phyloP scores from a whole-genome alignment of 208 protist genomes.

The Trypanosoma avium region DNA sequence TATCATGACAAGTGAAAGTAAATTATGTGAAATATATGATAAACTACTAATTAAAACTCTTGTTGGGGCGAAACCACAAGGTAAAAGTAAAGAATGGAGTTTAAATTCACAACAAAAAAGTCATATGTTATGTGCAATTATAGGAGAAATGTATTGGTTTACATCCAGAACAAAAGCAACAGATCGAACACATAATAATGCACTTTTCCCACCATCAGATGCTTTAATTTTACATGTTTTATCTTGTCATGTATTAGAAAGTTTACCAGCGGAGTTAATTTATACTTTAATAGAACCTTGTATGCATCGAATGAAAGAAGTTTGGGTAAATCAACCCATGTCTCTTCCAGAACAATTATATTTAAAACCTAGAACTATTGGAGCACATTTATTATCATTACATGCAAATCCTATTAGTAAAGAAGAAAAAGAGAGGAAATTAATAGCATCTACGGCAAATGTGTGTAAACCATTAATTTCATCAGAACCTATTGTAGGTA shows the following conservation, averaged over 20 bases:
- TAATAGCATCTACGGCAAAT: background rate
- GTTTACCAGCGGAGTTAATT: constrained; percentile 76
- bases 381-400: constrained; percentile 41
- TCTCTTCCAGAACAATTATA: constrained; percentile 74
- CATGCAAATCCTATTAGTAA: constrained; percentile 15
- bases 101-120: constrained; percentile 13
- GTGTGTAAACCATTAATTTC: constrained; percentile 28
- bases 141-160: constrained; percentile 90
- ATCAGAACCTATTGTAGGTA: constrained; percentile 26
- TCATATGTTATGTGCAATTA: constrained; percentile 71
- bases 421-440: constrained; percentile 13
- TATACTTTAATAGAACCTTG: constrained; percentile 46
- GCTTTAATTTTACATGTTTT: constrained; percentile 87
- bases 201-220: constrained; percentile 87
- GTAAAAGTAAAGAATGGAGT: constrained; percentile 12
- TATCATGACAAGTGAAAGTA: constrained; percentile 31
- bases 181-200: constrained; percentile 89
- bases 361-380: constrained; percentile 57
- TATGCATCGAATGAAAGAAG: constrained; percentile 43
- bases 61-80: constrained; percentile 31
- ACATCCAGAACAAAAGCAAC: constrained; percentile 71
- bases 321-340: constrained; percentile 81
- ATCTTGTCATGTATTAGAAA: constrained; percentile 73
- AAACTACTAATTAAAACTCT: constrained; percentile 36
- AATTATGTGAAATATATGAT: constrained; percentile 61